Evolutionary conservation across 352 stramenopile genomes (phyloP).

Genomic region (Globisporangium takayamanum): DNA sequence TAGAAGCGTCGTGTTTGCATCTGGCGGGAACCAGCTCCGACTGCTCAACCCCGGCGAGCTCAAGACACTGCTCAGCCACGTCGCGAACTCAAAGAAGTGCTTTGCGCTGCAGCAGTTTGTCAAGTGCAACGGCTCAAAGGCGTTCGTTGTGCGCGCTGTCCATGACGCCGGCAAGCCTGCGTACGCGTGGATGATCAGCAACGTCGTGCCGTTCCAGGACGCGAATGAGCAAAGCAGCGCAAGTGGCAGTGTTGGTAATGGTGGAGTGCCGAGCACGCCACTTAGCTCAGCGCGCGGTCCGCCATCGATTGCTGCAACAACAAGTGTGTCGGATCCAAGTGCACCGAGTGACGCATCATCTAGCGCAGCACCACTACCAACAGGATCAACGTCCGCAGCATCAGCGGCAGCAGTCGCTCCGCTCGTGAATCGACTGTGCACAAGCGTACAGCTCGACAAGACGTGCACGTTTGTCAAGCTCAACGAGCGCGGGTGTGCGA

Average conservation of each 20-base stretch:
- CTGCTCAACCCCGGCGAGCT: conserved; percentile 58
- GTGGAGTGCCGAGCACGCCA: neutral
- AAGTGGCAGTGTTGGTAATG: neutral
- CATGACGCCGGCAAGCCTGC: conserved; percentile 54
- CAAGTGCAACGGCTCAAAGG: conserved; percentile 63
- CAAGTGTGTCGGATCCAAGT: neutral
- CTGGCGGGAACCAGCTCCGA: conserved; percentile 55
- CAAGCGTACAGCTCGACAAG: conserved; percentile 55
- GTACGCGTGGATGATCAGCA: conserved; percentile 81
- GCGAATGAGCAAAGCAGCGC: neutral
- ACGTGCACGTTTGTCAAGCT: conserved; percentile 77
- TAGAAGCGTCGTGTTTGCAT: conserved; percentile 13
- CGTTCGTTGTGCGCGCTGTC: conserved; percentile 60
- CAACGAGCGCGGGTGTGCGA: conserved; percentile 57
- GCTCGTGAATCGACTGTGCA: conserved; percentile 51
- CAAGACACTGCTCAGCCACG: conserved; percentile 59
- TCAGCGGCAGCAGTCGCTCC: conserved; percentile 15
- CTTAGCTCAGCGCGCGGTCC: neutral
- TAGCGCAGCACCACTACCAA: neutral
- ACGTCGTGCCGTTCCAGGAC: conserved; percentile 41
- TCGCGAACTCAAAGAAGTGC: conserved; percentile 49
- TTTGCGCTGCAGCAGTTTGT: conserved; percentile 74
- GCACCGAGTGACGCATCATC: neutral
- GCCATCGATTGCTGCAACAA: neutral
- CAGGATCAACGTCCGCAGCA: conserved; percentile 9